A percentile compares a stretch with the other conserved stretches of the same genome.
phyloP scores from a whole-genome alignment of 1,284 basidiomycete genomes.

The Ceratobasidium papillatum region DNA sequence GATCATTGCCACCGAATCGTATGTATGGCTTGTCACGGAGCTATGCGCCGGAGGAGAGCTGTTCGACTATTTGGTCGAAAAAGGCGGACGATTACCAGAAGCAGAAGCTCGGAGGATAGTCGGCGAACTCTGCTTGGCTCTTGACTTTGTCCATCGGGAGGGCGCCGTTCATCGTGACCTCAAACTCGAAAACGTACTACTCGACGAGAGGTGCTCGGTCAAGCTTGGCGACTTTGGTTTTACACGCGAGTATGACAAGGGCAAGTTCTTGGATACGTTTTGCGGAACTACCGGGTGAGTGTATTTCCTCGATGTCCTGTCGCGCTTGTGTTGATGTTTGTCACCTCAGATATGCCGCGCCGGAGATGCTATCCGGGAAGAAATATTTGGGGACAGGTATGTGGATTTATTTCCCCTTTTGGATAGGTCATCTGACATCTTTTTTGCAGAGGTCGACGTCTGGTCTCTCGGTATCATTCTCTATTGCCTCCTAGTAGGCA shows the following conservation, averaged over 20 bases:
- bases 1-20: constrained; percentile 93
- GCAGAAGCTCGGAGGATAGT: constrained; percentile 86
- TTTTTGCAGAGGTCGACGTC: constrained; percentile 83
- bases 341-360: constrained; percentile 73
- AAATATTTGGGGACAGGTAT: constrained; percentile 89
- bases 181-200: constrained; percentile 93
- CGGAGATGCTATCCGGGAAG: constrained; percentile 91
- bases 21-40: constrained; percentile 97
- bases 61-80: constrained; percentile 97
- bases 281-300: constrained; percentile 90
- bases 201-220: constrained; percentile 87
- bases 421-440: constrained; percentile 10
- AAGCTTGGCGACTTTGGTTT: constrained; percentile 98
- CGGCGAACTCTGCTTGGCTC: constrained; percentile 95
- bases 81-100: constrained; percentile 79
- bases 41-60: constrained; percentile 96
- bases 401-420: constrained; percentile 52
- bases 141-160: constrained; percentile 88
- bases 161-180: constrained; percentile 95
- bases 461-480: constrained; percentile 98
- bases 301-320: neutral
- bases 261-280: constrained; percentile 89
- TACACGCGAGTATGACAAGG: constrained; percentile 90
- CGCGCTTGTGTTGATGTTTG: constrained; percentile 28
- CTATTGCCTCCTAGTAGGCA: constrained; percentile 92